A percentile compares a stretch with the other conserved stretches of the same genome.
These are phyloP conservation scores for Sporothrix pseudoabietina DNA, from an alignment of 2,329 filamentous ascomycete genomes.

Conservation along the genomic window DNA sequence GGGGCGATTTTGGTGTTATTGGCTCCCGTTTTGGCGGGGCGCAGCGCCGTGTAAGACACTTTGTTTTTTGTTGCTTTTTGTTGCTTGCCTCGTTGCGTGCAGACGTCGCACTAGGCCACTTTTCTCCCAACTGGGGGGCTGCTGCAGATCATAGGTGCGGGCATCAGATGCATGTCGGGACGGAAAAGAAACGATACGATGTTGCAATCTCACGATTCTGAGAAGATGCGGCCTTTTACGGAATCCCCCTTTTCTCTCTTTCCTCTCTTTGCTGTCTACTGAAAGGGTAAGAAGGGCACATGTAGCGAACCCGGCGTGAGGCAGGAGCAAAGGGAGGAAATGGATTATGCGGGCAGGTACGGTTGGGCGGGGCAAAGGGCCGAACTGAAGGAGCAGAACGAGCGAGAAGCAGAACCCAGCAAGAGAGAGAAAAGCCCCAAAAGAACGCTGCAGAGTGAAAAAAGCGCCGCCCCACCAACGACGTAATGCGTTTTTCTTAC, in stretches of 20 bases:
- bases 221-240: slow-evolving; percentile 1
- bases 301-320: neutral
- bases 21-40: slow-evolving; percentile 27
- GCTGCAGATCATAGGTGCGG: slow-evolving; percentile 24
- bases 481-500: slow-evolving; percentile 27
- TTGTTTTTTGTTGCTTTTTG: neutral
- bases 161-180: slow-evolving; percentile 17
- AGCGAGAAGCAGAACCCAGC: neutral
- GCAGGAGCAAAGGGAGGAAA: slow-evolving; percentile 11
- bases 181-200: slow-evolving; percentile 6
- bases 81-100: slow-evolving; percentile 22
- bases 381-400: slow-evolving; percentile 17
- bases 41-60: slow-evolving; percentile 28
- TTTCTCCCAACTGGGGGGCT: slow-evolving; percentile 4
- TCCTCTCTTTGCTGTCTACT: neutral
- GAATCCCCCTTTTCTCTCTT: neutral
- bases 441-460: slow-evolving; percentile 17
- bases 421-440: neutral
- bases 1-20: slow-evolving; percentile 13
- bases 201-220: slow-evolving; percentile 13
- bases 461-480: slow-evolving; percentile 28
- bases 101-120: slow-evolving; percentile 15
- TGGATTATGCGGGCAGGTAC: slow-evolving; percentile 7
- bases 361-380: slow-evolving; percentile 29
- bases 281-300: neutral